phyloP scores from a whole-genome alignment of 2,329 filamentous ascomycete species.

The Paecilomyces niveus region DNA sequence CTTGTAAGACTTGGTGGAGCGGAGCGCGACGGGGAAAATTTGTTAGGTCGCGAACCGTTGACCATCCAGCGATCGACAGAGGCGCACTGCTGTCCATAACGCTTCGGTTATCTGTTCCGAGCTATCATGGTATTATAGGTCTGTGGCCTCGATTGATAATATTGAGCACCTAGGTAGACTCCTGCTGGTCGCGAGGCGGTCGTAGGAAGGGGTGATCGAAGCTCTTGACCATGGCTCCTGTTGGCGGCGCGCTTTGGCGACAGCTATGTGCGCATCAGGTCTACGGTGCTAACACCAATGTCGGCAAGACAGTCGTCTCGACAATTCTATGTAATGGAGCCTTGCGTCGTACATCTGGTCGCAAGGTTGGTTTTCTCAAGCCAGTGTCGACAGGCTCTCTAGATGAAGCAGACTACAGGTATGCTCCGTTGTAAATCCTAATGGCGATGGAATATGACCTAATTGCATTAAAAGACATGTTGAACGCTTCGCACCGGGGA shows the following conservation, averaged over 20 bases:
- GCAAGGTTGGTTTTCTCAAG: slow-evolving; percentile 62
- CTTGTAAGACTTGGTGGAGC: neutral
- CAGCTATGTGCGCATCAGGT: slow-evolving; percentile 64
- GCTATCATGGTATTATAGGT: neutral
- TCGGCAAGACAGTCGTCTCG: slow-evolving; percentile 76
- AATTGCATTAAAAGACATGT: slow-evolving; percentile 50
- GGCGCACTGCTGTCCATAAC: neutral
- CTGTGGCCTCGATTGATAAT: neutral
- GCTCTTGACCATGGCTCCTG: slow-evolving; percentile 34
- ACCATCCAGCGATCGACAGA: neutral
- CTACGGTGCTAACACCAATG: slow-evolving; percentile 76
- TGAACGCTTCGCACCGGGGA: slow-evolving; percentile 48
- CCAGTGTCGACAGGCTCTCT: slow-evolving; percentile 70
- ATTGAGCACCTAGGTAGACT: neutral
- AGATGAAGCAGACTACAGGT: slow-evolving; percentile 65
- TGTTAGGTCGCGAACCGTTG: neutral
- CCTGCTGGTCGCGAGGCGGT: neutral
- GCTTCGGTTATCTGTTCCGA: neutral
- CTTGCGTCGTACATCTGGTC: slow-evolving; percentile 33
- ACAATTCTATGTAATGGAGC: slow-evolving; percentile 63
- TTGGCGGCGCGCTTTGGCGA: slow-evolving; percentile 60
- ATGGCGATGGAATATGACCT: neutral
- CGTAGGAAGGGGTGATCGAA: neutral
- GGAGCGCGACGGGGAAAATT: neutral
- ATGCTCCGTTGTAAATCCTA: slow-evolving; percentile 11